Percentiles rank a stretch among this genome's conserved stretches.
phyloP scores from a whole-genome alignment of 179 eudicot species.

The Vitellaria paradoxa region DNA sequence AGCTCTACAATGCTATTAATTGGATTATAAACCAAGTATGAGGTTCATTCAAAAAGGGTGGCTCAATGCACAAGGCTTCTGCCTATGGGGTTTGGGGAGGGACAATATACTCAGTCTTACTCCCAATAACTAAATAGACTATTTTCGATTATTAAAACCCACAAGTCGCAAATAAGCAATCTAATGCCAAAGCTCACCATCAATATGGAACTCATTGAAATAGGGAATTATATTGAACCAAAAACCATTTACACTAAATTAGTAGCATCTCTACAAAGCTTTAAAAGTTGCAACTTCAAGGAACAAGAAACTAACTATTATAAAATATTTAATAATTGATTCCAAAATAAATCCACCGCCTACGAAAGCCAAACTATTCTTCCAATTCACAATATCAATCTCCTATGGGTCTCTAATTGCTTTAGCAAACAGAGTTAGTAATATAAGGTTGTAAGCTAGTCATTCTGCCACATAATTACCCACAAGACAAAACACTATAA shows the following conservation, averaged over 20 bases:
- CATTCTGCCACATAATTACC: background rate
- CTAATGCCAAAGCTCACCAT: too few relatives aligned
- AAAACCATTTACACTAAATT: too few relatives aligned
- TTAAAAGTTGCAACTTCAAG: background rate
- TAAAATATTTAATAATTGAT: background rate
- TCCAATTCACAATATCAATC: background rate
- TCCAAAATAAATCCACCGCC: slow-evolving; percentile 3
- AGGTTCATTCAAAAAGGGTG: background rate
- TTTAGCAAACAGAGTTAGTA: background rate
- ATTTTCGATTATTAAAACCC: too few relatives aligned
- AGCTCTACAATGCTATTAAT: background rate
- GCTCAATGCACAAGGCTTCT: too few relatives aligned
- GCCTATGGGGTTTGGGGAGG: too few relatives aligned
- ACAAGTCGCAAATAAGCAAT: too few relatives aligned
- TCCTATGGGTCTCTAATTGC: background rate
- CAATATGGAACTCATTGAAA: too few relatives aligned
- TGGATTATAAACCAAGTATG: background rate
- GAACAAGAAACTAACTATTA: background rate
- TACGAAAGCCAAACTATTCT: background rate
- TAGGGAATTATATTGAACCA: too few relatives aligned
- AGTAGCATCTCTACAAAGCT: background rate
- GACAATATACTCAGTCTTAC: too few relatives aligned
- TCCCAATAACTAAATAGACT: too few relatives aligned
- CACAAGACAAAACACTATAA: background rate
- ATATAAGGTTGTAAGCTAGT: background rate